Evolutionary conservation across 2,329 filamentous ascomycete genomes (phyloP), one percentile per base, ranked within the genome.

Genomic region (Cercospora sp.): DNA sequence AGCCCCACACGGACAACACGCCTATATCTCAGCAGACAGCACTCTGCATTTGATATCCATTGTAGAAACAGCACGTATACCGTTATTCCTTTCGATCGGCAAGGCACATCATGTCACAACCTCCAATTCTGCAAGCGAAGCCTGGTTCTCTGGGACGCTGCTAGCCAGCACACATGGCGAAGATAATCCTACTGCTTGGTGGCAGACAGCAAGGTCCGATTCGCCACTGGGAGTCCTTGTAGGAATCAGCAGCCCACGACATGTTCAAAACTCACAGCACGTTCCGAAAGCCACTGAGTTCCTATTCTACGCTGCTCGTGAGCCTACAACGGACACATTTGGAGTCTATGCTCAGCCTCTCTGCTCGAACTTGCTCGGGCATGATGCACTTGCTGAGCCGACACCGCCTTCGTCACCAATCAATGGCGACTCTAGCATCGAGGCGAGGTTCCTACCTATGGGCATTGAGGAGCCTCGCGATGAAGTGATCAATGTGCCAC

Each of bases 251-350:
- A 30, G 26, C 51, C 36, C 6, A 8, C 36, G 36, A n/a, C 16
- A 40, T 40, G 5, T 40, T 8, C 36, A 40, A 40, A 7, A 12
- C 30, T 26, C n/a, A n/a, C 51, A 36, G 12, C n/a, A 18, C 2
- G 23, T 3, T 12, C 8, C 45, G 12, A 33, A 26, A 16, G 23
- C 30, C 30, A 64, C 62, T 4, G 82, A 85, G 60, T 71, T 85
- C 0, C 75, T 85, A 4, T 80, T 85, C 68, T 84, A 83, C 65
- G 82, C 80, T 6, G 78, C 78, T 3, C 74, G 78, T 63, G 70
- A 70, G n/a, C 72, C 33, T 8, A 65, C 23, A 10, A 40, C 31
- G 26, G 31, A 64, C 45, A 31, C 51, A 30, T 23, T 58, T 26
- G 53, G 69, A 36, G 73, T 65, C 73, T 82, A 80, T 62, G 83